phyloP scores from a whole-genome alignment of 176 grass and related monocot species.

The Themeda triandra region DNA sequence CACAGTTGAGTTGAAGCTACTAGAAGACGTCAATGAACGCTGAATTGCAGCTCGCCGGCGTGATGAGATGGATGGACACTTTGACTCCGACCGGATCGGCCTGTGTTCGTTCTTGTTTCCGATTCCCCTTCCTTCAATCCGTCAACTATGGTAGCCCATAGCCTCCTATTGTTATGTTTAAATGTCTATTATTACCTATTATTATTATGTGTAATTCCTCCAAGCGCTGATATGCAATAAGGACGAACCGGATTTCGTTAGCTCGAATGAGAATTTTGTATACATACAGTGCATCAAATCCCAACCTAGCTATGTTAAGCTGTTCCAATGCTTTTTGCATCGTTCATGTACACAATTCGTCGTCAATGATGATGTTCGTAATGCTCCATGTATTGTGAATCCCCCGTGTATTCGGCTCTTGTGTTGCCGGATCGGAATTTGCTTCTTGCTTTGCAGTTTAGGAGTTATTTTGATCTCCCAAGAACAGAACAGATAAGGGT shows the following conservation, averaged over 20 bases:
- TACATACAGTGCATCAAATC: slow-evolving; percentile 28
- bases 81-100: slow-evolving; percentile 16
- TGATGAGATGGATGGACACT: slow-evolving; percentile 22
- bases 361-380: too few species aligned
- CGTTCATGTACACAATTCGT: neutral
- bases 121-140: neutral
- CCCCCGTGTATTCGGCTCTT: neutral
- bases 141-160: slow-evolving; percentile 6
- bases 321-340: neutral
- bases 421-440: neutral
- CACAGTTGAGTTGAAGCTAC: slow-evolving; percentile 24
- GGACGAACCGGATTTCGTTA: slow-evolving; percentile 28
- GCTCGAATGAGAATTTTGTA: slow-evolving; percentile 46
- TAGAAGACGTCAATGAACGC: slow-evolving; percentile 22
- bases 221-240: slow-evolving; percentile 55
- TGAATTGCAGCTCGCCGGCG: slow-evolving; percentile 38
- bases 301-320: slow-evolving; percentile 8
- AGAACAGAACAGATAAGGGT: too few species aligned
- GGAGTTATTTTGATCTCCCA: too few species aligned
- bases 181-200: slow-evolving; percentile 62
- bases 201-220: slow-evolving; percentile 46
- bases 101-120: slow-evolving; percentile 36
- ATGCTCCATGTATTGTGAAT: neutral
- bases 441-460: neutral
- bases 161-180: slow-evolving; percentile 36